phyloP scores from a whole-genome alignment of 129 eudicot genomes.

The Apium graveolens region DNA sequence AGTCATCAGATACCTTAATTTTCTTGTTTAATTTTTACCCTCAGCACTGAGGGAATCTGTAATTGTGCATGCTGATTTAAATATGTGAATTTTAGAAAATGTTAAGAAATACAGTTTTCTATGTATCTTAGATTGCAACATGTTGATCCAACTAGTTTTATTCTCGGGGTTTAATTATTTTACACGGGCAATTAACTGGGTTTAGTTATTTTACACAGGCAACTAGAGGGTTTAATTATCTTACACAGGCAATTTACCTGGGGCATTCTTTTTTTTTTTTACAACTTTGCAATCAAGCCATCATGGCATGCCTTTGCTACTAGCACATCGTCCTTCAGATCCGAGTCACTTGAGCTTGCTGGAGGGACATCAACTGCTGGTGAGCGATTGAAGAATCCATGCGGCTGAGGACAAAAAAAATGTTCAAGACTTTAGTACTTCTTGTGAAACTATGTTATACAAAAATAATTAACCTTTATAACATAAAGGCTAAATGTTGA shows the following conservation, averaged over 20 bases:
- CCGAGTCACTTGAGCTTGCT: constrained; percentile 33
- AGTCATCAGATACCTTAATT: not conserved
- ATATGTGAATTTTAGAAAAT: not conserved
- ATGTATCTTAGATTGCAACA: not conserved
- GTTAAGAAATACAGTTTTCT: no score
- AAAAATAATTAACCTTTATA: no score
- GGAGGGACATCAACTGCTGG: constrained; percentile 71
- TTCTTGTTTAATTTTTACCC: no score
- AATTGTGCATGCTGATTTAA: not conserved
- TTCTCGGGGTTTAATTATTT: not conserved
- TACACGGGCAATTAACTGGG: not conserved
- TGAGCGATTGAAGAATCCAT: constrained; percentile 67
- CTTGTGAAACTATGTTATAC: not conserved
- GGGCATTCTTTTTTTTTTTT: constrained; percentile 16
- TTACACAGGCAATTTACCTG: not conserved
- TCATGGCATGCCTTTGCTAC: constrained; percentile 43
- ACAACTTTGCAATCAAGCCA: constrained; percentile 46
- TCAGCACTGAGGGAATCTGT: not conserved
- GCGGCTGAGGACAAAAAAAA: constrained; percentile 43
- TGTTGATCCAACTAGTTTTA: not conserved
- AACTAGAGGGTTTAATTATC: no score
- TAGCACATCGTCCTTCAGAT: constrained; percentile 42
- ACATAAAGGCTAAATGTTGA: not conserved
- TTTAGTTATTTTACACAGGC: not conserved
- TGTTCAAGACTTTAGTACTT: constrained; percentile 5